Evolutionary conservation across 176 grass and related monocot species (phyloP), one percentile per base, ranked within the genome.

Genomic region (Triticum monococcum): DNA sequence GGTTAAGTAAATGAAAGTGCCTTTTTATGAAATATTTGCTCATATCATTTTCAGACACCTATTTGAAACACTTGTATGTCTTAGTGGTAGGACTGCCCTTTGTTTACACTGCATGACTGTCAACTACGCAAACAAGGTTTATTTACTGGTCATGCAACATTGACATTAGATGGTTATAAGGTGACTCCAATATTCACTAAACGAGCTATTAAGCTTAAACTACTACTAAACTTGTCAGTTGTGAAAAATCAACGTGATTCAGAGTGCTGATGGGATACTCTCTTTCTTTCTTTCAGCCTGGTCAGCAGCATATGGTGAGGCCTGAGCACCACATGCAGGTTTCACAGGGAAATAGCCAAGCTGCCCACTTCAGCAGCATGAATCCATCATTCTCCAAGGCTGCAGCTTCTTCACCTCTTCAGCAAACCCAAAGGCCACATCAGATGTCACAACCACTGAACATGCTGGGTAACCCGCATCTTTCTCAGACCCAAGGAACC

Each of bases 251-350:
- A 48, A 83, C 3, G 3, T 17, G 16, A 9, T 37, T 86, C 24
- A 11, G 20, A 65, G 73, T 66, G n/a, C 84, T 91, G 70, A 86
- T 38, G 26, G 46, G 66, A 77, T 85, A 81, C 79, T 87, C 71
- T 83, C 75, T 82, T 60, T 86, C 8, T 46, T 46, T 46, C 80
- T 26, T 88, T 50, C 89, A 98, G 96, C 86, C 88, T 83, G 90
- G 90, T 62, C 93, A 98, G 77, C 92, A 93, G 46, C 89, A 92
- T 82, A 86, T 87, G 91, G 78, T 86, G 93, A 88, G 91, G 79
- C 88, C 88, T 17, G 86, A 98, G 79, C 75, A 91, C 35, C 84
- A 91, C 80, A 75, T 92, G 77, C 91, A 93, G 82, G 84, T 87
- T 88, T 84, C 85, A 79, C 78, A 89, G 28, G 76, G 89, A 30